These are phyloP conservation scores for Saccharomyces pastorianus DNA, from an alignment of 1,139 yeast genomes.

Conservation along the genomic window DNA sequence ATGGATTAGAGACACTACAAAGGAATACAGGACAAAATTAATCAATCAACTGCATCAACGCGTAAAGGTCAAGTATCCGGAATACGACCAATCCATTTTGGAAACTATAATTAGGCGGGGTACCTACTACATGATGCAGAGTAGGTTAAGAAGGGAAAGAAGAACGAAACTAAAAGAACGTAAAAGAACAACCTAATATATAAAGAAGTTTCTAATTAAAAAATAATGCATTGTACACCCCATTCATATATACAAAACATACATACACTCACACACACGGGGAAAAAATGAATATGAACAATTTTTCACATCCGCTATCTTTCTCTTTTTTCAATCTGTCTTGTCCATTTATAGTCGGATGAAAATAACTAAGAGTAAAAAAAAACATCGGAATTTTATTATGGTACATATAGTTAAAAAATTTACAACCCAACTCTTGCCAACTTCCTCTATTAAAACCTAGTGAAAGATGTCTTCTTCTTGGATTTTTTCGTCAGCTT, in stretches of 20 bases:
- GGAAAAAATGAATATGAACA: neutral
- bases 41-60: constrained; percentile 43
- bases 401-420: neutral
- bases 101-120: constrained; percentile 73
- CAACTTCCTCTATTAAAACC: constrained; percentile 10
- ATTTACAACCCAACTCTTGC: neutral
- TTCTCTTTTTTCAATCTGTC: neutral
- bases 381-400: neutral
- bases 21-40: constrained; percentile 41
- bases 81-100: constrained; percentile 44
- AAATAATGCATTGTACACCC: neutral
- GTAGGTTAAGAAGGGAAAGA: constrained; percentile 61
- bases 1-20: constrained; percentile 71
- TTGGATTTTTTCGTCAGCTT: constrained; percentile 44
- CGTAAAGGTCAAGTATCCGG: constrained; percentile 45
- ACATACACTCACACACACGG: neutral
- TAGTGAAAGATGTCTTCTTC: constrained; percentile 27
- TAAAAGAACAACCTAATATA: constrained; percentile 5
- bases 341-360: neutral
- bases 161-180: constrained; percentile 36
- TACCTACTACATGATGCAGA: constrained; percentile 73
- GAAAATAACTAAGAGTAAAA: neutral
- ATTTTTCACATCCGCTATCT: neutral
- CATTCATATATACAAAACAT: neutral
- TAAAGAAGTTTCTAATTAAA: neutral